phyloP scores from a whole-genome alignment of 2,329 filamentous ascomycete genomes.

The Verticillium isaacii region DNA sequence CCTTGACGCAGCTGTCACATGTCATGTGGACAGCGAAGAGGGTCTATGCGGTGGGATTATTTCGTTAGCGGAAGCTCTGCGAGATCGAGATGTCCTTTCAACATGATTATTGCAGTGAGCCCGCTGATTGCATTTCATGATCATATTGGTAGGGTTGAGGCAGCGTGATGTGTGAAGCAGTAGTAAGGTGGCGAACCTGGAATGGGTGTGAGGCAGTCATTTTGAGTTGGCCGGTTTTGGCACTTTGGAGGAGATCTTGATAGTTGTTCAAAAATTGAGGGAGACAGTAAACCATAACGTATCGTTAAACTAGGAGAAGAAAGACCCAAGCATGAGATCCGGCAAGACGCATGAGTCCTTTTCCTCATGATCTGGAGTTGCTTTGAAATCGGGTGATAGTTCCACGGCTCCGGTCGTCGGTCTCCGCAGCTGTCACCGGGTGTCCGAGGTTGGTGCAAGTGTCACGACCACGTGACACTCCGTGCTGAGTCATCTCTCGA shows the following conservation, averaged over 20 bases:
- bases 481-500: background rate
- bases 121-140: background rate
- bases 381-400: conserved; percentile 28
- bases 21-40: conserved; percentile 92
- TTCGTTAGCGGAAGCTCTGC: conserved; percentile 21
- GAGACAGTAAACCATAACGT: conserved; percentile 11
- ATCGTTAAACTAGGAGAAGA: background rate
- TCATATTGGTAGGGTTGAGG: background rate
- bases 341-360: background rate
- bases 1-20: conserved; percentile 84
- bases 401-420: conserved; percentile 4
- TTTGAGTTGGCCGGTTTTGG: conserved; percentile 7
- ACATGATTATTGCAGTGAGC: background rate
- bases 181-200: conserved; percentile 10
- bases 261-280: conserved; percentile 12
- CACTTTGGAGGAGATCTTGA: conserved; percentile 8
- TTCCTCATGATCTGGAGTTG: conserved; percentile 18
- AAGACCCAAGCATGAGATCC: background rate
- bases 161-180: background rate
- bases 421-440: conserved; percentile 1
- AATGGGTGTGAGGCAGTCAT: conserved; percentile 19
- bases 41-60: conserved; percentile 54
- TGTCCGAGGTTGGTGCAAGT: background rate
- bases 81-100: too few species aligned
- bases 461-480: background rate